These are phyloP conservation scores for Podaxis carcinomalis DNA, from an alignment of 768 basidiomycete genomes.

Conservation along the genomic window DNA sequence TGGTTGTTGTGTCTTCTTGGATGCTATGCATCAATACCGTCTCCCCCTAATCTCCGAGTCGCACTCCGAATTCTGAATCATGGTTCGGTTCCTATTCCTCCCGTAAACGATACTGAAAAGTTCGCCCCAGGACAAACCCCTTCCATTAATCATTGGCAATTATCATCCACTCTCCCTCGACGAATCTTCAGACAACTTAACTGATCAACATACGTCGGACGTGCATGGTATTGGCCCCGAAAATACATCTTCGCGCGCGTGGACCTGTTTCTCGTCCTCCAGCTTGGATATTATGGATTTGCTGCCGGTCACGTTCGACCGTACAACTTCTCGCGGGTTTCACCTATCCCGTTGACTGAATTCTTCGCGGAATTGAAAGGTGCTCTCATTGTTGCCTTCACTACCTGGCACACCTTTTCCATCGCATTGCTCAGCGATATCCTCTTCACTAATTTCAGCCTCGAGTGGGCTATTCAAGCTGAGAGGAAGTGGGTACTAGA, in stretches of 20 bases:
- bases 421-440: background rate
- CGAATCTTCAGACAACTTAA: background rate
- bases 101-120: background rate
- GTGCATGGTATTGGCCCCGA: conserved; percentile 7
- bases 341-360: background rate
- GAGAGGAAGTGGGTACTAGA: background rate
- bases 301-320: background rate
- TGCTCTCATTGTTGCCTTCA: background rate
- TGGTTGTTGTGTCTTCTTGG: background rate
- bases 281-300: background rate
- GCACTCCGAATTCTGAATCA: background rate
- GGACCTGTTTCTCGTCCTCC: background rate
- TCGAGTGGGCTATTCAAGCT: conserved; percentile 5
- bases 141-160: background rate
- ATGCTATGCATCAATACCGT: background rate
- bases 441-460: conserved; percentile 5
- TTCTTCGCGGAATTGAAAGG: conserved; percentile 5
- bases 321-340: background rate
- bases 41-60: background rate
- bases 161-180: background rate
- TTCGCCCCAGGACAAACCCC: background rate
- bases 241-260: conserved; percentile 1
- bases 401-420: background rate
- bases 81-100: background rate
- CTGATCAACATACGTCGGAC: background rate